Evolutionary conservation across 1,284 basidiomycete species (phyloP), one percentile per base, ranked within the genome.

Genomic region (Thecaphora frezii): DNA sequence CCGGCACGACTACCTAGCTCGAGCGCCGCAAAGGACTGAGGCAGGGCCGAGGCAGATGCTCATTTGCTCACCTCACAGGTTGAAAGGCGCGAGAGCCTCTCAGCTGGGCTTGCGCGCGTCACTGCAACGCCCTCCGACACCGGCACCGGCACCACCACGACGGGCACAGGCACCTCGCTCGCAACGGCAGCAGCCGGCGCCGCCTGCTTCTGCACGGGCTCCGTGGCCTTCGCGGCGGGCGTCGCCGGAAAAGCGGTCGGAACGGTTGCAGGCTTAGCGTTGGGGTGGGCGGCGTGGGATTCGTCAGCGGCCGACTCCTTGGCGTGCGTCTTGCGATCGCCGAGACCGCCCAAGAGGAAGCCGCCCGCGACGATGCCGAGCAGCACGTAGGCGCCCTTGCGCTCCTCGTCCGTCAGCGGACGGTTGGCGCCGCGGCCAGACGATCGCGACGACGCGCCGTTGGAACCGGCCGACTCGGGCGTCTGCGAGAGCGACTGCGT

Each of bases 331-430:
- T 52, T 37, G 13, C 64, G 59, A 47, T 78, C 73, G 50, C 83
- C 73, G 42, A 80, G 54, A 18, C 84, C 83, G 37, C 83, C 86
- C 8, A 82, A 71, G 9, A 84, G 30, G 77, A 85, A 83, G 0
- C 86, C 86, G 12, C 83, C 82, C 8, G 79, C 82, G 9, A 87
- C 56, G 25, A 87, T 79, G 44, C 84, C 85, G 16, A 83, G 78
- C 25, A 88, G 78, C 19, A 83, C 71, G 78, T 82, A 86, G 4
- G 84, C 73, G 1, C 87, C 87, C 33, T 54, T 80, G 54, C 73
- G 78, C 77, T 88, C 86, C 39, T 85, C 83, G 18, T 69, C 70
- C 58, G 83, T 83, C 52, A 88, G 73, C 5, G 82, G 80, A 56
- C 85, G 80, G 44, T 79, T 69, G 26, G 45, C 28, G 28, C 48